Percentiles rank a stretch among this genome's conserved stretches.
Evolutionary conservation across 1,139 yeast species (phyloP).

Genomic region (Zygoascus hellenicus): DNA sequence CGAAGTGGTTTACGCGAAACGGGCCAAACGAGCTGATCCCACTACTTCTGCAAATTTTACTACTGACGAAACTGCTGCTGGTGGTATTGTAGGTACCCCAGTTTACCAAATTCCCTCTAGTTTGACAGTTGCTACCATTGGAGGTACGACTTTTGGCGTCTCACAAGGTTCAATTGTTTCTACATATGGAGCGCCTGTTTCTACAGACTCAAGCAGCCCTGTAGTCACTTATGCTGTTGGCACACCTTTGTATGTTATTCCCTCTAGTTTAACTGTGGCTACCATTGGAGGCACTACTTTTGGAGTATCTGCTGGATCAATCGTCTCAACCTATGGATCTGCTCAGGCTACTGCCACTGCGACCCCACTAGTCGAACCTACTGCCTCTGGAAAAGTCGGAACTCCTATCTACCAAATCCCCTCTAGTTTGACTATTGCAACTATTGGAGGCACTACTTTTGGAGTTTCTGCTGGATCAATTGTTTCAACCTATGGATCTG

Average conservation of each 20-base stretch:
- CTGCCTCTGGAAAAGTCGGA: constrained; percentile 10
- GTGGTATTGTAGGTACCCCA: constrained; percentile 13
- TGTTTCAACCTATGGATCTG: constrained; percentile 9
- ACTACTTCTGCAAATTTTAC: not conserved
- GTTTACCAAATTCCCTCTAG: constrained; percentile 12
- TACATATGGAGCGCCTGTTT: constrained; percentile 3
- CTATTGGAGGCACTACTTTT: constrained; percentile 13
- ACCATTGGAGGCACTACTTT: constrained; percentile 14
- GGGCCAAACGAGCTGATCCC: constrained; percentile 1
- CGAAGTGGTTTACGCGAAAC: not conserved
- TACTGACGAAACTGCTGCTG: not conserved
- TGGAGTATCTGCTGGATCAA: constrained; percentile 12
- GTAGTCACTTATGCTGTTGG: constrained; percentile 9
- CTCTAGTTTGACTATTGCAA: constrained; percentile 12
- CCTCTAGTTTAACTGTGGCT: constrained; percentile 13
- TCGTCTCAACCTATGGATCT: constrained; percentile 11
- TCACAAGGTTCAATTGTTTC: constrained; percentile 11
- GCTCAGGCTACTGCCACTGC: constrained; percentile 1
- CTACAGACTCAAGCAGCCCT: not conserved
- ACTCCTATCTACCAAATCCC: constrained; percentile 13
- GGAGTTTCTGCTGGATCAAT: constrained; percentile 13
- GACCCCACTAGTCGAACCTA: not conserved
- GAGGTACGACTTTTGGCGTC: constrained; percentile 14
- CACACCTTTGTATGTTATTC: constrained; percentile 11
- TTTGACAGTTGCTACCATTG: constrained; percentile 14